Evolutionary conservation across 2,329 filamentous ascomycete genomes (phyloP), one percentile per base, ranked within the genome.

Genomic region (Cucurbitaria berberidis): DNA sequence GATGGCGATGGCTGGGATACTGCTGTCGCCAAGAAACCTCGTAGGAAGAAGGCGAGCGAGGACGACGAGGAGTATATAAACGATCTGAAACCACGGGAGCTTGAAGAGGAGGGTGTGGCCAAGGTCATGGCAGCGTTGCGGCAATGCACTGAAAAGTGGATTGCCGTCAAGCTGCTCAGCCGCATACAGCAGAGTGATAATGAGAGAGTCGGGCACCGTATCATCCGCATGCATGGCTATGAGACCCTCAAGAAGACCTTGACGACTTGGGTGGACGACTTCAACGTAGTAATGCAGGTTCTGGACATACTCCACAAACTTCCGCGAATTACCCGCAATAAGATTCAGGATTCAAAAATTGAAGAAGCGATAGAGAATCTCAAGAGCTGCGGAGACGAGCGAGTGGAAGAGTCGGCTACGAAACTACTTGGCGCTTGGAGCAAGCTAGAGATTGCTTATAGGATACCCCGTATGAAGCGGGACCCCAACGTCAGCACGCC

Each of bases 141-240:
- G 86, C 93, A 97, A 75, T 96, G 91, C 82, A 96, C 96, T 77
- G 95, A 99, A 81, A 97, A 97, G 77, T 99, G 95, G 95, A 97
- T 99, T 75, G 92, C 91, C 2, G 92, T 97, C 77, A 98, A 98
- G 77, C 81, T 99, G 51, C 84, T 99, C 54, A 85, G 88, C 63
- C 93, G 95, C 46, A 92, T 99, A 57, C 91, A 96, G 75, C 84
- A 85, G 35, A 93, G 89, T 70, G 85, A 93, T 43, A 92, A 97
- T 64, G 91, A 96, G 69, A 87, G 87, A 59, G 91, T 97, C 50
- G 86, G 90, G 55, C 90, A 95, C 74, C 87, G 89, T 46, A 92
- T 98, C 34, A 90, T 97, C 70, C 90, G 91, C 67, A 96, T 98
- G 89, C 95, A 98, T 79, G 95, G 93, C 46, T 99, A 99, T 74